Percentiles rank a stretch among this genome's conserved stretches.
These are phyloP conservation scores for Aspergillus bertholletiae DNA, from an alignment of 495 filamentous ascomycete species.

Conservation along the genomic window DNA sequence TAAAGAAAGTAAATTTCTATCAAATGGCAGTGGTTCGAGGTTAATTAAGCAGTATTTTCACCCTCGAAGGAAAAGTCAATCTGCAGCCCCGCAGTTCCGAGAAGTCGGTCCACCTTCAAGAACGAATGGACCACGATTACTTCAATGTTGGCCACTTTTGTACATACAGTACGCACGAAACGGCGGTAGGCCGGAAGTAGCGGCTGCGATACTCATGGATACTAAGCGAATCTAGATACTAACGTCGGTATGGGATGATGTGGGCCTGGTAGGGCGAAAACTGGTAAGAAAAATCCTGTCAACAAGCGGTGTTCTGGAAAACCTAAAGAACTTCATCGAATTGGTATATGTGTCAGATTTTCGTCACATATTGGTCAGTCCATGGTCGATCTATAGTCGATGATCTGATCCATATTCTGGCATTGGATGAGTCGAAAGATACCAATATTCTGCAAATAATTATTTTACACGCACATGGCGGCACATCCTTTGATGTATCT, in stretches of 20 bases:
- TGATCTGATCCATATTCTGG: background rate
- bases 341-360: background rate
- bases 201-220: slow-evolving; percentile 5
- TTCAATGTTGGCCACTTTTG: background rate
- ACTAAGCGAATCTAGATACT: background rate
- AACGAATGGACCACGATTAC: background rate
- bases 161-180: slow-evolving; percentile 6
- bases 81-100: slow-evolving; percentile 15
- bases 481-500: slow-evolving; percentile 3
- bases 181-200: slow-evolving; percentile 10
- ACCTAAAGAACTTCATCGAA: slow-evolving; percentile 1
- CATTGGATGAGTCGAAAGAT: background rate
- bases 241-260: slow-evolving; percentile 1
- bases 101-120: slow-evolving; percentile 10
- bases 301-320: slow-evolving; percentile 4
- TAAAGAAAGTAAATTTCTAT: background rate
- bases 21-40: background rate
- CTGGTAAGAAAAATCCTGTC: slow-evolving; percentile 1
- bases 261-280: background rate
- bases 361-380: background rate
- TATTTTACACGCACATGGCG: background rate
- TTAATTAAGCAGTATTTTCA: slow-evolving; percentile 3
- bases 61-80: slow-evolving; percentile 1
- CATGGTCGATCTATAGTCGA: background rate
- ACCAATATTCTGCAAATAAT: background rate